Percentiles rank a stretch among this genome's conserved stretches.
phyloP scores from a whole-genome alignment of 2,329 filamentous ascomycete genomes.

The Hypoxylon sp. region DNA sequence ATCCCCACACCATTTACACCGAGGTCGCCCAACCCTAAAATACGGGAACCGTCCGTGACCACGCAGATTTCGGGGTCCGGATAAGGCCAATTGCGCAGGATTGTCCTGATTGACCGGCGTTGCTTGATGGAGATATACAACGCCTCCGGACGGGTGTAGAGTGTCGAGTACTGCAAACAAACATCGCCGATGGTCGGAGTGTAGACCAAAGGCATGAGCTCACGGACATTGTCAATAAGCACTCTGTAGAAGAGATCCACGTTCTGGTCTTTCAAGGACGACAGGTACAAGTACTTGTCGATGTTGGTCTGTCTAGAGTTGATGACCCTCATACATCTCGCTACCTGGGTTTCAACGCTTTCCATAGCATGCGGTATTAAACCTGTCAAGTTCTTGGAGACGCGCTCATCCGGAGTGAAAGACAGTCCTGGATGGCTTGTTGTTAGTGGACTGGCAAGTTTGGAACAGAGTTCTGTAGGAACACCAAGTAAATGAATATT shows the following conservation, averaged over 20 bases:
- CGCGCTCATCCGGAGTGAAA: slow-evolving; percentile 75
- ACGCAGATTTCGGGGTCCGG: slow-evolving; percentile 93
- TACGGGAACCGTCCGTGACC: slow-evolving; percentile 95
- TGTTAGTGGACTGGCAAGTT: slow-evolving; percentile 30
- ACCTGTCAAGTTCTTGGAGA: slow-evolving; percentile 75
- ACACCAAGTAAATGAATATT: slow-evolving; percentile 31
- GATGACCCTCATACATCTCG: slow-evolving; percentile 81
- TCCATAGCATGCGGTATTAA: slow-evolving; percentile 76
- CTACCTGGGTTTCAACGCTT: slow-evolving; percentile 71
- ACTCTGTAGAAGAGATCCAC: slow-evolving; percentile 87
- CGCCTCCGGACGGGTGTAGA: slow-evolving; percentile 95
- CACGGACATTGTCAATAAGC: slow-evolving; percentile 81
- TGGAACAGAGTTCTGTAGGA: slow-evolving; percentile 41
- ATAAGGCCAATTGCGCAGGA: slow-evolving; percentile 95
- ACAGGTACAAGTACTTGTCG: slow-evolving; percentile 89
- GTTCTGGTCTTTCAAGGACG: slow-evolving; percentile 80
- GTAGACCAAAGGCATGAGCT: slow-evolving; percentile 87
- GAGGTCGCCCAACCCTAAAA: slow-evolving; percentile 91
- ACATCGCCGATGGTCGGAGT: slow-evolving; percentile 95
- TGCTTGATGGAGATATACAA: slow-evolving; percentile 98
- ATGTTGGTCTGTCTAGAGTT: slow-evolving; percentile 77
- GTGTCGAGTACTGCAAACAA: slow-evolving; percentile 94
- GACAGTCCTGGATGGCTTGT: slow-evolving; percentile 66
- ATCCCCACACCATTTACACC: slow-evolving; percentile 99
- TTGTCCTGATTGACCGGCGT: slow-evolving; percentile 87